Base-by-base conservation (phyloP, 1,139 yeast genomes). In the Blastobotrys niveus region DNA sequence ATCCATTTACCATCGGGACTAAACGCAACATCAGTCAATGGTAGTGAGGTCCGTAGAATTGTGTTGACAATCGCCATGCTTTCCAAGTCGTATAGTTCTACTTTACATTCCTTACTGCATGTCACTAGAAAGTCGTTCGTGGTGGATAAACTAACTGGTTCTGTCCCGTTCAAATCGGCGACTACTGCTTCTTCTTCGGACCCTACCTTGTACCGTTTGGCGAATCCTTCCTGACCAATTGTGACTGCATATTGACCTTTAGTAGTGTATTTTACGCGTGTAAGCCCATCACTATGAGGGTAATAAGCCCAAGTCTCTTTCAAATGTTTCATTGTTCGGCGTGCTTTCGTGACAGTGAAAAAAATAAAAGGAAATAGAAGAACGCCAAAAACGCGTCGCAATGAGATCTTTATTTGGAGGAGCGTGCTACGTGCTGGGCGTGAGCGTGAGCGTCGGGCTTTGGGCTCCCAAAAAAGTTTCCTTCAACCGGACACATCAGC, bases 1-100 rank as follows among this genome's bases (percentile, higher is more conserved):
- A 78, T 67, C 65, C 83, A 73, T 41, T 76, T 71, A 0, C 89
- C 95, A 49, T 79, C 83, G 49, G 82, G 84, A 37, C 85, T 77
- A 60, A 83, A 79, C 15, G 67, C 67, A 4, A 80, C 70, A 50
- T 79, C 84, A 51, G 93, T 72, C 32, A 88, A 61, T 0, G 95
- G 84, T 34, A 85, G 66, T 18, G 83, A 73, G n/a, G 61, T 52
- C 18, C 71, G 56, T 10, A 55, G 49, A 15, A 66, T 40, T 14
- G 58, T 48, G 10, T 58, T 58, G 10, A 48, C 48, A 14, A 47
- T 48, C 25, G 52, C 56, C 35, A 55, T 55, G 3, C 58, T 44
- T 5, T 56, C 57, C 24, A 60, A 31, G 25, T 60, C 58, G 46
- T 56, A 67, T 20, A 64, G 48, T 19, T 54, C 52, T 2, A 63